Percentiles rank a stretch among this genome's conserved stretches.
phyloP scores from a whole-genome alignment of 768 basidiomycete genomes.

The Suillus placidus region DNA sequence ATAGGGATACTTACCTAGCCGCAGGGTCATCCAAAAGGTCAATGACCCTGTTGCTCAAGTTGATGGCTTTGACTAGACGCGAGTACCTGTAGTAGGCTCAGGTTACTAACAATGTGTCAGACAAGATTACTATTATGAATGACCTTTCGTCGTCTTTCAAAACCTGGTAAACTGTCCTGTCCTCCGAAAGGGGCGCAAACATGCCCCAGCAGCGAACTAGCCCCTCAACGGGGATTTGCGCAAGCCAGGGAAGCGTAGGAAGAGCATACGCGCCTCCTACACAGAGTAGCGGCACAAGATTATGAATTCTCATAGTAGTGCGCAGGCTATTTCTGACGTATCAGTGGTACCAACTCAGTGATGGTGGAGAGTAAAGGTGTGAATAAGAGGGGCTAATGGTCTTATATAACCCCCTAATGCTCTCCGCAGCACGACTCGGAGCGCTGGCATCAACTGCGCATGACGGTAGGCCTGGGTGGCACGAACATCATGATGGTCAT shows the following conservation, averaged over 20 bases:
- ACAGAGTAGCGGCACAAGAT: conserved; percentile 18
- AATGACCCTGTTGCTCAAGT: conserved; percentile 42
- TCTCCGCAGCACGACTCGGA: conserved; percentile 13
- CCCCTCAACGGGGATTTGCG: conserved; percentile 21
- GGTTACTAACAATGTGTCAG: neutral
- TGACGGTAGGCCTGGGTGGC: neutral
- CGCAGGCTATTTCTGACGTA: conserved; percentile 1
- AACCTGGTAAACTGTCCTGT: conserved; percentile 33
- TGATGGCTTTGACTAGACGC: conserved; percentile 42
- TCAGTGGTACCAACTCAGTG: neutral
- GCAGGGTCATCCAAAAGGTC: conserved; percentile 43
- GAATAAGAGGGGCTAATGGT: neutral
- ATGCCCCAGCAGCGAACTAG: conserved; percentile 12
- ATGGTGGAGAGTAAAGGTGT: conserved; percentile 1
- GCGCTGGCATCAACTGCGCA: conserved; percentile 1
- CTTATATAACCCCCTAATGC: conserved; percentile 12
- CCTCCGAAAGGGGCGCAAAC: conserved; percentile 7
- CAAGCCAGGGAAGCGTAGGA: conserved; percentile 27
- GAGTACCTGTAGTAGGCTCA: conserved; percentile 37
- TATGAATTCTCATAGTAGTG: conserved; percentile 18
- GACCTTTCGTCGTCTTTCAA: conserved; percentile 23
- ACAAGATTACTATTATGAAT: too few relatives aligned
- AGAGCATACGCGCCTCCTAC: conserved; percentile 20
- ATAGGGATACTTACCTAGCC: conserved; percentile 30
- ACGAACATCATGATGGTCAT: neutral